These are phyloP conservation scores for Penicillium janthinellum DNA, from an alignment of 2,329 filamentous ascomycete genomes.

Conservation along the genomic window DNA sequence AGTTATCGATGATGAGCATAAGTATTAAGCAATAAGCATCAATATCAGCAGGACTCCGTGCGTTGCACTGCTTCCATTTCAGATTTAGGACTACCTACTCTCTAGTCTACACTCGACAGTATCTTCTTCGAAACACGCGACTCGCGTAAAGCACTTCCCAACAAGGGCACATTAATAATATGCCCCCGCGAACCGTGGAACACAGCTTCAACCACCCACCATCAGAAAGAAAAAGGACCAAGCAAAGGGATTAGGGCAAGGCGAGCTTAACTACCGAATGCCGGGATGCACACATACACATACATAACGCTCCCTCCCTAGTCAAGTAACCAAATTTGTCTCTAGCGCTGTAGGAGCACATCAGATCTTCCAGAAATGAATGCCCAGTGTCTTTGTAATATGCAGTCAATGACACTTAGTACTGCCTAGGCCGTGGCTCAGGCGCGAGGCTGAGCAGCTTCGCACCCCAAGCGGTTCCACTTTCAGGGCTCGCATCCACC, in stretches of 20 bases:
- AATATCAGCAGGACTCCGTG: not conserved
- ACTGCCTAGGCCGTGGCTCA: slow-evolving; percentile 11
- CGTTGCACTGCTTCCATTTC: not conserved
- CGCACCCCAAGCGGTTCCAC: slow-evolving; percentile 20
- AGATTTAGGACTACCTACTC: not conserved
- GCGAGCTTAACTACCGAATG: not conserved
- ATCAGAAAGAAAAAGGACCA: not conserved
- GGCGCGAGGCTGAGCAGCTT: slow-evolving; percentile 18
- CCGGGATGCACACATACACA: not conserved
- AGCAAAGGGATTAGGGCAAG: not conserved
- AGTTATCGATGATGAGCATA: too few species aligned
- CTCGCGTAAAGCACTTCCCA: slow-evolving; percentile 7
- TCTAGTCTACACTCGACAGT: not conserved
- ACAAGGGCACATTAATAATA: slow-evolving; percentile 18
- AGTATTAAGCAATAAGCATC: not conserved
- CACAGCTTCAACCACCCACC: slow-evolving; percentile 11
- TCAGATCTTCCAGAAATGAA: too few species aligned
- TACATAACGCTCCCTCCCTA: not conserved
- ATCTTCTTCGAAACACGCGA: not conserved
- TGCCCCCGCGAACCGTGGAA: slow-evolving; percentile 19
- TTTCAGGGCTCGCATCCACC: slow-evolving; percentile 32
- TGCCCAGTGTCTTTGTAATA: not conserved
- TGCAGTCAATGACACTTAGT: not conserved
- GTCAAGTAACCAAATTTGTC: too few species aligned
- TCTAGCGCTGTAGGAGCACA: too few species aligned